Base-by-base conservation (phyloP, 2,329 filamentous ascomycete species). In the Fusarium sp. region DNA sequence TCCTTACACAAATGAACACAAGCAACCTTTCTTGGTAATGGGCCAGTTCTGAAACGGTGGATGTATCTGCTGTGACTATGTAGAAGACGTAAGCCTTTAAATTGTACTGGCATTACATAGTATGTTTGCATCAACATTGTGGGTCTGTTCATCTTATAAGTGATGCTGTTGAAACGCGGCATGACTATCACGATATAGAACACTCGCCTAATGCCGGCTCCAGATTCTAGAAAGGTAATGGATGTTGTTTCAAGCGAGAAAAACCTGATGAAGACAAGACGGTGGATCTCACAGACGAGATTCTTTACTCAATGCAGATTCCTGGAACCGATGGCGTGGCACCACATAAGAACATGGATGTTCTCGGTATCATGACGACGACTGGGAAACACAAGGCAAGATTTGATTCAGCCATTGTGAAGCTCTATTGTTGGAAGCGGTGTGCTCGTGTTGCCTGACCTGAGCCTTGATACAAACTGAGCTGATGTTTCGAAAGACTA, bases 261-360 rank as follows among this genome's bases (percentile, higher is more conserved):
- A 31, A 31, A 4, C 16, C 31, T 44, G 49, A 37, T 21, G 26
- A 31, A 42, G 28, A 48, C 26, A 58, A 23, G 37, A 37, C 12
- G 25, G 58, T 58, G 19, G 44, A 54, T 42, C 28, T 23, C 46
- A 13, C 16, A 58, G 26, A 25, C 7, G 11, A n/a, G 37, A 26
- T 39, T 50, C 16, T 43, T 51, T 46, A 54, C 42, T 56, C 34
- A 34, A 57, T 45, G 37, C 50, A 45, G 31, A 53, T 43, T 51
- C 16, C 23, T 65, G 55, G 34, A 63, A 68, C 51, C 46, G 44
- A 46, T 57, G 44, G 67, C 34, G 51, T 70, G 58, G 67, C 48
- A 70, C 63, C 58, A 70, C 58, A 68, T 55, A 51, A 57, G 54
- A 68, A 68, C 67, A 70, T 60, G 53, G 28, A 49, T 49, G 21